A percentile compares a stretch with the other conserved stretches of the same genome.
These are phyloP conservation scores for Elaeis guineensis DNA, from an alignment of 176 grass and related monocot species.

Conservation along the genomic window DNA sequence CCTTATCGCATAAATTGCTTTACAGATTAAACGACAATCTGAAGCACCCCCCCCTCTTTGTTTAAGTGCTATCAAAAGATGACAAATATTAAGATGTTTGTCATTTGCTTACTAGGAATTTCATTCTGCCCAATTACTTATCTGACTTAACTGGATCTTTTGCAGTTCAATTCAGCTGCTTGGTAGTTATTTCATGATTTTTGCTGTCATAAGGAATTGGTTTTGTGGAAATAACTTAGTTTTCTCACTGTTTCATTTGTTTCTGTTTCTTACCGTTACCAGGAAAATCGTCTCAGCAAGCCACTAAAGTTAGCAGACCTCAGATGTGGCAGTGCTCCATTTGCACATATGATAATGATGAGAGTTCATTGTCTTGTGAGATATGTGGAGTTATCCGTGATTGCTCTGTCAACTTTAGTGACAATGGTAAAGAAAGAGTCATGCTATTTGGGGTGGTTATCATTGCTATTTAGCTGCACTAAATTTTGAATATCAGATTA, in stretches of 20 bases:
- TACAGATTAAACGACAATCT: too few relatives aligned
- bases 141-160: too few relatives aligned
- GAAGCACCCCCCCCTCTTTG: too few relatives aligned
- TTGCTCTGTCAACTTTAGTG: slow-evolving; percentile 64
- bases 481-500: too few relatives aligned
- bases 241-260: slow-evolving; percentile 10
- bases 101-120: too few relatives aligned
- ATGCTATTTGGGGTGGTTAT: background rate
- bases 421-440: slow-evolving; percentile 53
- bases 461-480: too few relatives aligned
- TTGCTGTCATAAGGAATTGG: background rate
- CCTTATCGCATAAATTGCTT: too few relatives aligned
- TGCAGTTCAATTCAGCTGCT: too few relatives aligned
- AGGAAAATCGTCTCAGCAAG: slow-evolving; percentile 27
- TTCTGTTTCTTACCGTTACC: slow-evolving; percentile 25
- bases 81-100: too few relatives aligned
- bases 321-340: slow-evolving; percentile 73
- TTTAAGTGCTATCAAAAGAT: too few relatives aligned
- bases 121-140: too few relatives aligned
- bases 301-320: slow-evolving; percentile 8
- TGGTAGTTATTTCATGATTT: background rate
- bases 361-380: slow-evolving; percentile 59
- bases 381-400: slow-evolving; percentile 83
- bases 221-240: slow-evolving; percentile 5
- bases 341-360: slow-evolving; percentile 72